Percentiles rank a stretch among this genome's conserved stretches.
Conservation (phyloP, 2,329 filamentous ascomycete genomes). For the Moelleriella libera region DNA sequence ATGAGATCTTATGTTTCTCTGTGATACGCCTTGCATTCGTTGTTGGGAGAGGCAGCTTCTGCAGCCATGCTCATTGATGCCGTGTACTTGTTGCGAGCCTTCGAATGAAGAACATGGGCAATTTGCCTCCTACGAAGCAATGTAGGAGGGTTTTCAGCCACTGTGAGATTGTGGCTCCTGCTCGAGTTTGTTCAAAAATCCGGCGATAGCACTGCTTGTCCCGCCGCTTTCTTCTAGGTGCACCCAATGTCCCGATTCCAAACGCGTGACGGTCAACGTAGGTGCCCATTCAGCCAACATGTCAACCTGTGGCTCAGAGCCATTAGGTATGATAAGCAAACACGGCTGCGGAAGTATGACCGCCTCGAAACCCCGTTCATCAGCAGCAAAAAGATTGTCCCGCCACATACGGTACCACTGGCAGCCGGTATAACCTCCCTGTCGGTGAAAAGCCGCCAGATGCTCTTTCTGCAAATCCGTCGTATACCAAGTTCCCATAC, state of each 20-base stretch:
- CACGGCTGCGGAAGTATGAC: constrained; percentile 8
- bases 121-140: too few relatives aligned
- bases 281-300: constrained; percentile 13
- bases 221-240: constrained; percentile 14
- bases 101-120: too few relatives aligned
- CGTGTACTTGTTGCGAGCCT: too few relatives aligned
- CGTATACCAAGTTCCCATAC: constrained; percentile 13
- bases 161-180: too few relatives aligned
- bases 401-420: constrained; percentile 18
- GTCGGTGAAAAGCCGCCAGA: constrained; percentile 8
- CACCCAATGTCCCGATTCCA: constrained; percentile 21
- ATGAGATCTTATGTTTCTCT: too few relatives aligned
- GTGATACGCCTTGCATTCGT: too few relatives aligned
- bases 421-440: constrained; percentile 15
- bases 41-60: too few relatives aligned
- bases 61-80: too few relatives aligned
- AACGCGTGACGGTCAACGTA: constrained; percentile 20
- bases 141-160: too few relatives aligned
- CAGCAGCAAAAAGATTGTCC: constrained; percentile 11
- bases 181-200: constrained; percentile 5
- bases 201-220: constrained; percentile 11
- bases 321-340: constrained; percentile 10
- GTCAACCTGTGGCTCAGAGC: constrained; percentile 9
- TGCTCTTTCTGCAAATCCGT: constrained; percentile 10
- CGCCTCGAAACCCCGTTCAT: constrained; percentile 10